Percentiles rank a stretch among this genome's conserved stretches.
These are phyloP conservation scores for Lactarius hatsudake DNA, from an alignment of 768 basidiomycete genomes.

Conservation along the genomic window DNA sequence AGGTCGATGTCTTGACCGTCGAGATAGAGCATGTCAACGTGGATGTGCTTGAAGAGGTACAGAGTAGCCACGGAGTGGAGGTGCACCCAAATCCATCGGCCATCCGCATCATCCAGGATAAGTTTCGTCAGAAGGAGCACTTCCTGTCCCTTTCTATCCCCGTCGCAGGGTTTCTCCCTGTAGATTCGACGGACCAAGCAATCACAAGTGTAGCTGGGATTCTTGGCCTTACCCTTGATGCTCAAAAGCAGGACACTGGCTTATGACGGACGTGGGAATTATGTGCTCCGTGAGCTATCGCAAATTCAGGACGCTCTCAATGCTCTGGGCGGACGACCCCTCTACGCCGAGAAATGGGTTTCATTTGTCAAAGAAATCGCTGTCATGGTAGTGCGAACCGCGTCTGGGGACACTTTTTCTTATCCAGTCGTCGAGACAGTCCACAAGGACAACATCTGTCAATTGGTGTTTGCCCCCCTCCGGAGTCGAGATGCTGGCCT, in stretches of 20 bases:
- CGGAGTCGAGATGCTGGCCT: slow-evolving; percentile 57
- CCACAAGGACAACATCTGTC: slow-evolving; percentile 91
- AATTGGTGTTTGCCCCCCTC: slow-evolving; percentile 88
- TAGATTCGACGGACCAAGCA: slow-evolving; percentile 53
- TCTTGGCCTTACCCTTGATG: slow-evolving; percentile 90
- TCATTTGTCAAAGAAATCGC: slow-evolving; percentile 88
- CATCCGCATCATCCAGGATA: slow-evolving; percentile 80
- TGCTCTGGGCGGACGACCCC: slow-evolving; percentile 61
- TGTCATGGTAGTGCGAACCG: slow-evolving; percentile 91
- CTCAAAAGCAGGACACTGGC: slow-evolving; percentile 93
- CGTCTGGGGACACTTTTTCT: slow-evolving; percentile 66
- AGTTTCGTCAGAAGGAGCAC: slow-evolving; percentile 63
- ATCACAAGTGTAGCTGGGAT: slow-evolving; percentile 49
- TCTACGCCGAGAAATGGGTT: slow-evolving; percentile 96
- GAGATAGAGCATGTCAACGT: slow-evolving; percentile 97
- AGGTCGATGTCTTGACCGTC: slow-evolving; percentile 86
- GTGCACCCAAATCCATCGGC: slow-evolving; percentile 78
- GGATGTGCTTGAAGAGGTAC: slow-evolving; percentile 62
- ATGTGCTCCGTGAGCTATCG: slow-evolving; percentile 55
- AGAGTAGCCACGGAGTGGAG: slow-evolving; percentile 36
- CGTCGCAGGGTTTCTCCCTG: slow-evolving; percentile 56
- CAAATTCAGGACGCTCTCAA: slow-evolving; percentile 53
- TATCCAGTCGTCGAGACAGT: slow-evolving; percentile 95
- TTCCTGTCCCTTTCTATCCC: slow-evolving; percentile 49
- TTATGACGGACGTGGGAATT: slow-evolving; percentile 96